Evolutionary conservation across 768 basidiomycete genomes (phyloP), one percentile per base, ranked within the genome.

Genomic region (Pisolithus tinctorius): DNA sequence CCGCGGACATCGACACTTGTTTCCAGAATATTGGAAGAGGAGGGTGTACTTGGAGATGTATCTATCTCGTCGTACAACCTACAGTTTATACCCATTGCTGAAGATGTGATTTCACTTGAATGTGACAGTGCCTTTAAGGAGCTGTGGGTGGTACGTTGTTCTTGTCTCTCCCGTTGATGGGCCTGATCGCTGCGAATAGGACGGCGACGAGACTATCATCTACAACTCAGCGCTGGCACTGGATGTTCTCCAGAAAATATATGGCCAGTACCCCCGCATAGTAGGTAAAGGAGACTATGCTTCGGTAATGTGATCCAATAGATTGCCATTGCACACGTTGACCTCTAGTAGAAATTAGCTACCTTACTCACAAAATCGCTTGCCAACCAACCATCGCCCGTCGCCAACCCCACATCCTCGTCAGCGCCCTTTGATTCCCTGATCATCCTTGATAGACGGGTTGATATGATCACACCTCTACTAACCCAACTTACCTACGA

Each of bases 1-100:
- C 96, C 96, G 8, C 78, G 94, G 38, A 74, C 81, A 36, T 98
- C 96, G 2, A 87, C 86, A 5, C 76, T 98, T 7, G 90, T 94
- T 48, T 80, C 83, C 31, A 81, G 84, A 50, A 84, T 93, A 55
- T 71, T 99, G 41, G 93, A 97, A 61, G 94, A 98, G 64, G 88
- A 96, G 61, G 96, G 95, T n/a, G 94, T 99, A 1, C 77, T 94
- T 14, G 96, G 96, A n/a, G 94, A 97, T 60, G 76, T 99, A 42
- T 84, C 80, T 7, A 80, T 98, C 29, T 81, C 83, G 17, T 80
- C 90, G 27, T 95, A 92, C 68, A 90, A 91, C 65, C 77, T 99
- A 23, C 93, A 94, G 59, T 90, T 97, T 59, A 92, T 98, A 55
- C 93, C 94, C 14, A 61, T 98, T 36, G 94, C 94, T 52, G 86